Base-by-base conservation (phyloP, 352 stramenopile genomes). In the Paralagenidium karlingii region DNA sequence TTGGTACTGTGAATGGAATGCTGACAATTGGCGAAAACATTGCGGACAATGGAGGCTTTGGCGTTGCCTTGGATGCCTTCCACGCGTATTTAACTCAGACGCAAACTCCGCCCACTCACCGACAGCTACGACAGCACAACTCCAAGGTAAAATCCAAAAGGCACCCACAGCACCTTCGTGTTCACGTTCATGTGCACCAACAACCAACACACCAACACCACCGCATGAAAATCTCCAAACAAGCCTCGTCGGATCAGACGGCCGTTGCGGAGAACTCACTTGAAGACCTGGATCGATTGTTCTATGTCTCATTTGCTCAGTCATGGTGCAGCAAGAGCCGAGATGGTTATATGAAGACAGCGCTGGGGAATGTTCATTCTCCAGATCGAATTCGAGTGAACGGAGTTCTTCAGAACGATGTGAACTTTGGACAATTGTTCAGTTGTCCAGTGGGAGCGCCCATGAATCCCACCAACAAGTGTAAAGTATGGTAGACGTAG, bases 401-500 rank as follows among this genome's bases (percentile, higher is more conserved):
- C 28, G 77, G 74, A 11, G 69, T 66, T 18, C 57, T 79, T 33
- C 86, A 71, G 55, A 91, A 91, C 52, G 80, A 59, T n/a, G 51
- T 47, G 20, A 70, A 77, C n/a, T 91, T 88, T 55, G 58, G 58
- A 1, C 40, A 47, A 7, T 55, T 63, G 4, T 91, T 83, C 38
- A 56, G 57, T 20, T 91, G 77, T 30, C 56, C 59, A 3, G 50
- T 33, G 18, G 58, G 51, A 16, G 60, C 69, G 1, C 45, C 49
- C 13, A 90, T 93, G 77, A 84, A 82, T 40, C 71, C 80, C 1
- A 53, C 47, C 28, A 54, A 52, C 1, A 85, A 78, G 29, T 93
- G 80, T 57, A 48, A 68, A 45, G 55, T 93, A 16, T 93, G 80
- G 80, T 93, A 70, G n/a, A n/a, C n/a, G n/a, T n/a, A n/a, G n/a